Percentiles rank a stretch among this genome's conserved stretches.
Conservation (phyloP, 108 stramenopile species). For the Pelagomonas calceolata region DNA sequence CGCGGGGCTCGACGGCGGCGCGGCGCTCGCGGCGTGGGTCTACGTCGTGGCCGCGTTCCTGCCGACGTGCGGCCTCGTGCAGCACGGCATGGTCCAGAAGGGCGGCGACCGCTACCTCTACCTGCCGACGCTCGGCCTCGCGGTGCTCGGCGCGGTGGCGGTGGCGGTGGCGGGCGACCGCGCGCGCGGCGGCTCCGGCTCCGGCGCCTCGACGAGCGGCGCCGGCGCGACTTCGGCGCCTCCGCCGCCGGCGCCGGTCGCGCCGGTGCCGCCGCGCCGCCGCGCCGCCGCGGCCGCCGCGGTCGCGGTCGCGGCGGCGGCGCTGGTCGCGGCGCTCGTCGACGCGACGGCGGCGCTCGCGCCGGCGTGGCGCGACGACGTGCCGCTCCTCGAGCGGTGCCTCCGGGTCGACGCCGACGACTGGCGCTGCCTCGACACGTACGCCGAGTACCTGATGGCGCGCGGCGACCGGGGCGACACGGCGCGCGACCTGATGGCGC, state of each 20-base stretch:
- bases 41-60: slow-evolving; percentile 1
- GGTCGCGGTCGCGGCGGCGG: neutral
- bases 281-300: neutral
- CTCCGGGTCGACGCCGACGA: slow-evolving; percentile 1
- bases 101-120: slow-evolving; percentile 10
- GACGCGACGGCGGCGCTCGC: too few relatives aligned
- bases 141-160: neutral
- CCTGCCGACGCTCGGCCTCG: neutral
- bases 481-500: neutral
- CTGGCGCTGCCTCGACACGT: slow-evolving; percentile 6
- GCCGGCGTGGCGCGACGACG: neutral
- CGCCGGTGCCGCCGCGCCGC: neutral
- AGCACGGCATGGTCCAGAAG: slow-evolving; percentile 16
- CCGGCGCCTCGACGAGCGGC: too few relatives aligned
- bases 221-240: neutral
- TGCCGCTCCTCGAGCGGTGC: neutral
- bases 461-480: neutral
- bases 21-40: neutral
- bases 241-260: neutral
- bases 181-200: too few relatives aligned
- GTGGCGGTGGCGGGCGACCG: neutral
- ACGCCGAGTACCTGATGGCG: slow-evolving; percentile 1
- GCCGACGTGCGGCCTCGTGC: slow-evolving; percentile 2
- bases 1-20: too few relatives aligned
- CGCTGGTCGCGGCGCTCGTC: neutral